phyloP scores from a whole-genome alignment of 208 protist species.

The Strigomonas galati region DNA sequence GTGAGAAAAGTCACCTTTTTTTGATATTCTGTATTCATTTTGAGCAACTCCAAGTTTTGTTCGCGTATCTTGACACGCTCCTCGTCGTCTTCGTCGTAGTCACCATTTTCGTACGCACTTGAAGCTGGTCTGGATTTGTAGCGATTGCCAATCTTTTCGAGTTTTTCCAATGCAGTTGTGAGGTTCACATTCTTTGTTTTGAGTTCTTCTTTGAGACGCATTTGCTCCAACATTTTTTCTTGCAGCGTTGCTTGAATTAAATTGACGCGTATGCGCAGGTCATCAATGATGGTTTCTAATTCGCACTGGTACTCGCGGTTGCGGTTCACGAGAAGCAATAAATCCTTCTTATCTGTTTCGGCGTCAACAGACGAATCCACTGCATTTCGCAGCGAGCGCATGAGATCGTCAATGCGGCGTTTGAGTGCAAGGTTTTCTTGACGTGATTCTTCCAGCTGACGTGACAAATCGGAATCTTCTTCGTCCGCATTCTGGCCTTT shows the following conservation, averaged over 20 bases:
- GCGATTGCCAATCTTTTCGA: slow-evolving; percentile 3
- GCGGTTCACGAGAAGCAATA: slow-evolving; percentile 3
- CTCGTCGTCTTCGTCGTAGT: background rate
- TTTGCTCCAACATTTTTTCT: slow-evolving; percentile 13
- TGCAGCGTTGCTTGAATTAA: slow-evolving; percentile 21
- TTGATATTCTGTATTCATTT: slow-evolving; percentile 26
- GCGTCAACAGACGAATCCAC: background rate
- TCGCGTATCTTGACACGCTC: slow-evolving; percentile 17
- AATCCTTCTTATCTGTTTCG: background rate
- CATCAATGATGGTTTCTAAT: slow-evolving; percentile 15
- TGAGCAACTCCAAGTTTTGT: slow-evolving; percentile 14
- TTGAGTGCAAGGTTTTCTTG: slow-evolving; percentile 27
- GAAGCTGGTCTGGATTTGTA: background rate
- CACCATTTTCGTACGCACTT: background rate
- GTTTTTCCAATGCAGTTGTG: background rate
- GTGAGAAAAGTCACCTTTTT: slow-evolving; percentile 21
- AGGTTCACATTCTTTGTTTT: slow-evolving; percentile 8
- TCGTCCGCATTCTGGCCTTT: background rate
- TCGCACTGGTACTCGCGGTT: slow-evolving; percentile 2
- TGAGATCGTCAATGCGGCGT: slow-evolving; percentile 25
- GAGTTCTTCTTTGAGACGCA: slow-evolving; percentile 11
- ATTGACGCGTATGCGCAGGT: slow-evolving; percentile 15
- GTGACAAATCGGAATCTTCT: slow-evolving; percentile 16
- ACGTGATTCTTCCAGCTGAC: slow-evolving; percentile 19
- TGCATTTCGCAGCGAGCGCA: slow-evolving; percentile 11